Conservation (phyloP, 2,329 filamentous ascomycete genomes). For the Ophiostoma montium region DNA sequence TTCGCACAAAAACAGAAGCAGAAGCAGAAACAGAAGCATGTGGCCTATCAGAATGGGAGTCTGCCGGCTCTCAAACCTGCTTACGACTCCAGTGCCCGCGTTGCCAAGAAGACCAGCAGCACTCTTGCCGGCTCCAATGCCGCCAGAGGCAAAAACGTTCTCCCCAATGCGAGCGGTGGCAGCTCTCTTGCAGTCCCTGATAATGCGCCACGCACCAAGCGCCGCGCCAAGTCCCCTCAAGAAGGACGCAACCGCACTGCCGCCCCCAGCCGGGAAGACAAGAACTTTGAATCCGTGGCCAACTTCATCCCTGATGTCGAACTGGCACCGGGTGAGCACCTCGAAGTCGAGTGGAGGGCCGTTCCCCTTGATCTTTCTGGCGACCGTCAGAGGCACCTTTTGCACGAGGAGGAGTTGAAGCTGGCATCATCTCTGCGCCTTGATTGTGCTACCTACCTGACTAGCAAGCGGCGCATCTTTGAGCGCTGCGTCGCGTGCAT, state of each 20-base stretch:
- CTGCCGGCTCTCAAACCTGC: slow-evolving; percentile 1
- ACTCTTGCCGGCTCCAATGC: background rate
- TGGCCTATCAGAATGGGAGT: background rate
- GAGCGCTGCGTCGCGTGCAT: slow-evolving; percentile 55
- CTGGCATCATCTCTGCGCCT: slow-evolving; percentile 70
- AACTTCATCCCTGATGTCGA: slow-evolving; percentile 59
- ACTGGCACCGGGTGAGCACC: slow-evolving; percentile 50
- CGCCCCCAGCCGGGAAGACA: slow-evolving; percentile 47
- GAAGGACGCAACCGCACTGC: background rate
- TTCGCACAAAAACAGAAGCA: background rate
- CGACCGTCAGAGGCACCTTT: slow-evolving; percentile 53
- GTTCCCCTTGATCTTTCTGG: slow-evolving; percentile 59
- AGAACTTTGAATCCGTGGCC: slow-evolving; percentile 57
- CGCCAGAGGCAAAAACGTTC: slow-evolving; percentile 15
- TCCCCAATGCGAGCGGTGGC: slow-evolving; percentile 6
- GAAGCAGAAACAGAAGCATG: background rate
- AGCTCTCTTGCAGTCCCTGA: background rate
- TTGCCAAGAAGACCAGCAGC: slow-evolving; percentile 5
- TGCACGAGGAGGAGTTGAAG: slow-evolving; percentile 65
- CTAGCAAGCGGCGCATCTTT: slow-evolving; percentile 88
- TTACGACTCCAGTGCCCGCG: slow-evolving; percentile 1
- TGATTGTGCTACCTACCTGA: slow-evolving; percentile 77
- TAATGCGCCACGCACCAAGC: background rate
- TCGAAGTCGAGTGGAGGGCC: slow-evolving; percentile 83
- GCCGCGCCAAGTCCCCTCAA: background rate